These are phyloP conservation scores for Magnolia kwangsiensis DNA, from an alignment of 164 flowering plant species.

Conservation along the genomic window DNA sequence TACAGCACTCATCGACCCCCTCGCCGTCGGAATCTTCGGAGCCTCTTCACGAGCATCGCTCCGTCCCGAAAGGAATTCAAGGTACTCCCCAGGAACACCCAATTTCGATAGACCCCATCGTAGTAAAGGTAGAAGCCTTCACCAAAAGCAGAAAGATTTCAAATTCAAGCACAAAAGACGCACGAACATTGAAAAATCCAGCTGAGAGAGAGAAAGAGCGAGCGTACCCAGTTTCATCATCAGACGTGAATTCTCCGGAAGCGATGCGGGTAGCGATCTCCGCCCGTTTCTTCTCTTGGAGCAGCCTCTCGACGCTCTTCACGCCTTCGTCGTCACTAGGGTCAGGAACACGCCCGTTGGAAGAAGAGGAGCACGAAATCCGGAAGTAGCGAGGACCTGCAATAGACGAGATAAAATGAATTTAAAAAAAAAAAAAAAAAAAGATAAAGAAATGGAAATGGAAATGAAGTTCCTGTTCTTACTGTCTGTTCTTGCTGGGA, in stretches of 20 bases:
- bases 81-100: constrained; percentile 50
- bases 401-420: not conserved
- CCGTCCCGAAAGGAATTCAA: constrained; percentile 46
- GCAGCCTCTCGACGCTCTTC: constrained; percentile 42
- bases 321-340: constrained; percentile 30
- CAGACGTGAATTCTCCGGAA: constrained; percentile 80
- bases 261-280: constrained; percentile 80
- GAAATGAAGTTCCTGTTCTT: not conserved
- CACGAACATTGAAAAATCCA: not conserved
- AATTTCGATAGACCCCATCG: constrained; percentile 46
- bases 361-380: constrained; percentile 38
- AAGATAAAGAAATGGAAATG: not conserved
- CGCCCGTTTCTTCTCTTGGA: constrained; percentile 67
- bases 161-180: constrained; percentile 5
- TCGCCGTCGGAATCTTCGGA: constrained; percentile 72
- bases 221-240: constrained; percentile 57
- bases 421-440: not conserved
- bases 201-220: not conserved
- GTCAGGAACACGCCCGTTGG: constrained; percentile 57
- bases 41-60: constrained; percentile 22
- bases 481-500: constrained; percentile 6
- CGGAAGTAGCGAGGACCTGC: constrained; percentile 16
- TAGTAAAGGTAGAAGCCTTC: constrained; percentile 48
- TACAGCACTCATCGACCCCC: constrained; percentile 63
- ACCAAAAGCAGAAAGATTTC: constrained; percentile 5